Evolutionary conservation across 495 filamentous ascomycete genomes (phyloP), one percentile per base, ranked within the genome.

Genomic region (Lophium mytilinum): DNA sequence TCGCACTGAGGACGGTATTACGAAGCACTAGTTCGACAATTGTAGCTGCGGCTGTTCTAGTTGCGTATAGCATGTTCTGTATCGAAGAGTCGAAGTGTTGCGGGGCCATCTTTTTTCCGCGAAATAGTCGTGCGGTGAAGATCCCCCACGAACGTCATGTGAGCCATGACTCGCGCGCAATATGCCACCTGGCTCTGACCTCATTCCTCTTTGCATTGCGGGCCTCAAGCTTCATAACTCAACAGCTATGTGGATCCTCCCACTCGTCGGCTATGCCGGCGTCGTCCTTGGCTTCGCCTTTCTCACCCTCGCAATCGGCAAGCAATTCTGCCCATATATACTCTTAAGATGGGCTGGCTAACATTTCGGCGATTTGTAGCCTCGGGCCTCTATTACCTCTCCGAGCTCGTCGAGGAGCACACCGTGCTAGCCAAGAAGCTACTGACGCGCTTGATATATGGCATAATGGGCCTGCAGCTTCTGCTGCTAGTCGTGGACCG

Each of bases 321-420:
- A 14, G 66, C 33, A 45, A 42, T 24, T 24, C 21, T 39, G 4
- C 14, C 49, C 35, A 10, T 19, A 9, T 11, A 46, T 55, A 1
- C 21, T 40, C 6, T 47, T 37, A 10, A 12, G 35, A 36, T 21
- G 48, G 10, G 21, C 42, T 14, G 37, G 37, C 15, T 36, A 40
- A 15, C 30, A 50, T 3, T 17, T 41, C 3, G 24, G 45, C 2
- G 15, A 41, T 33, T 21, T 42, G 18, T 66, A 95, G 93, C 93
- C 36, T 95, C 90, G 19, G 94, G 94, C 30, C 83, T 98, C 19
- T 97, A 98, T 76, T 98, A 98, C 69, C 87, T 98, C 47, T 96
- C 93, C 1, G 93, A 98, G 72, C 80, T 96, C 9, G 93, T 98
- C 50, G 94, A 98, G 73, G 93, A 98, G 67, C 92, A 97, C 68